Conservation (phyloP, 2,329 filamentous ascomycete genomes). For the Apiospora malaysiana region DNA sequence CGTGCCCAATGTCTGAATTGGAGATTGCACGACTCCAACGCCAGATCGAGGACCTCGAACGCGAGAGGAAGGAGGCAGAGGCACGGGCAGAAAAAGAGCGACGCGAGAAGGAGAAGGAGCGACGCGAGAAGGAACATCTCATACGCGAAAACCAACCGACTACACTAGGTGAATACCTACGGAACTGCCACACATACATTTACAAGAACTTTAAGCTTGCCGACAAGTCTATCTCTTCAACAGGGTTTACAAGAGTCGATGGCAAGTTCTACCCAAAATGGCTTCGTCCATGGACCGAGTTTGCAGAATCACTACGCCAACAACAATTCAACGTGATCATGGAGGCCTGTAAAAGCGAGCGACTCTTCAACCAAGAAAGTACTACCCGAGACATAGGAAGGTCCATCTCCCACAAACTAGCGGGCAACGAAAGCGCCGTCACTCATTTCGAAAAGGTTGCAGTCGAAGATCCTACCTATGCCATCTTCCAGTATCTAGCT, state of each 20-base stretch:
- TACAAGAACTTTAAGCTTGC: conserved; percentile 26
- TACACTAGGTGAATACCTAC: conserved; percentile 28
- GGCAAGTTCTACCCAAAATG: conserved; percentile 31
- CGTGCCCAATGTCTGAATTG: neutral
- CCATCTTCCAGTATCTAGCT: conserved; percentile 19
- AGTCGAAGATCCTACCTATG: conserved; percentile 26
- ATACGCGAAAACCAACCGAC: conserved; percentile 27
- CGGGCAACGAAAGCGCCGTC: conserved; percentile 21
- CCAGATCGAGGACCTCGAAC: neutral
- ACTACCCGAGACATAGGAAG: conserved; percentile 18
- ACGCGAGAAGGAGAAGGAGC: neutral
- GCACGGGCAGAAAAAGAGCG: too few relatives aligned
- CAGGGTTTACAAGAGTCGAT: conserved; percentile 27
- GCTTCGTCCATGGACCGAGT: conserved; percentile 29
- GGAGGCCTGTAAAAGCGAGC: conserved; percentile 23
- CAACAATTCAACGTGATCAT: conserved; percentile 29
- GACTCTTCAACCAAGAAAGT: conserved; percentile 26
- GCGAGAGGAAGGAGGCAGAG: too few relatives aligned
- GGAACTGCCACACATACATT: conserved; percentile 28
- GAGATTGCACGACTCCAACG: neutral
- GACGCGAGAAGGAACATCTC: neutral
- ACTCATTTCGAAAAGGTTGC: conserved; percentile 9
- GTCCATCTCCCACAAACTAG: conserved; percentile 1
- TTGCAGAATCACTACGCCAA: conserved; percentile 20
- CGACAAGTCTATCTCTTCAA: conserved; percentile 20